phyloP scores from a whole-genome alignment of 805 yeast genomes.

The Teunomyces barrocoloradensis region DNA sequence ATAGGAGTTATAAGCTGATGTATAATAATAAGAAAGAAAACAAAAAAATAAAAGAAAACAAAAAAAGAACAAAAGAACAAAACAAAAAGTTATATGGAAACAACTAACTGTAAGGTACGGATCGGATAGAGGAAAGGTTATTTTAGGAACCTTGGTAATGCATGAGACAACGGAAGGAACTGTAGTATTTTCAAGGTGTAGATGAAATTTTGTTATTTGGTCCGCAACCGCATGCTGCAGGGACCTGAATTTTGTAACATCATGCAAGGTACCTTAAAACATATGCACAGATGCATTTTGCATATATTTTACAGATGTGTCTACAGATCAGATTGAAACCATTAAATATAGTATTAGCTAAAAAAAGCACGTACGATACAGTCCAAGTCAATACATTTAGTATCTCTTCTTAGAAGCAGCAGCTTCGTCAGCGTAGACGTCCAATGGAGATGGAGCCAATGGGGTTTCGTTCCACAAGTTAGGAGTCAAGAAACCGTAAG shows the following conservation, averaged over 20 bases:
- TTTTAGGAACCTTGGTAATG: background rate
- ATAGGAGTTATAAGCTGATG: constrained; percentile 5
- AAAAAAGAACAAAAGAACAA: background rate
- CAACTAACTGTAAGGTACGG: background rate
- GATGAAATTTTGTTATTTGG: background rate
- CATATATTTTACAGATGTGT: too few relatives aligned
- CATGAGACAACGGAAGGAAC: background rate
- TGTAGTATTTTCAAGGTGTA: background rate
- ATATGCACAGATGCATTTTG: too few relatives aligned
- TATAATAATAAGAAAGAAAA: background rate
- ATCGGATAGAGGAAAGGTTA: background rate
- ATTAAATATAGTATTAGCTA: background rate
- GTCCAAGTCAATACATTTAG: constrained; percentile 37
- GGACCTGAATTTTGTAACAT: too few relatives aligned
- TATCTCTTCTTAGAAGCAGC: constrained; percentile 71
- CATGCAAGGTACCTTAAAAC: too few relatives aligned
- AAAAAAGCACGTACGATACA: background rate
- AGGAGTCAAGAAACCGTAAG: constrained; percentile 99
- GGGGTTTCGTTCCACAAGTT: constrained; percentile 93
- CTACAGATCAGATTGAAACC: background rate
- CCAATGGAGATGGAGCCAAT: constrained; percentile 90
- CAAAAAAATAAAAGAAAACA: constrained; percentile 6
- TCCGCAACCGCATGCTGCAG: background rate
- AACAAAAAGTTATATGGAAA: constrained; percentile 5
- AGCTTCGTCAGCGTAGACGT: constrained; percentile 86